Evolutionary conservation across 805 yeast species (phyloP).

Genomic region (Hanseniaspora mollemarum): DNA sequence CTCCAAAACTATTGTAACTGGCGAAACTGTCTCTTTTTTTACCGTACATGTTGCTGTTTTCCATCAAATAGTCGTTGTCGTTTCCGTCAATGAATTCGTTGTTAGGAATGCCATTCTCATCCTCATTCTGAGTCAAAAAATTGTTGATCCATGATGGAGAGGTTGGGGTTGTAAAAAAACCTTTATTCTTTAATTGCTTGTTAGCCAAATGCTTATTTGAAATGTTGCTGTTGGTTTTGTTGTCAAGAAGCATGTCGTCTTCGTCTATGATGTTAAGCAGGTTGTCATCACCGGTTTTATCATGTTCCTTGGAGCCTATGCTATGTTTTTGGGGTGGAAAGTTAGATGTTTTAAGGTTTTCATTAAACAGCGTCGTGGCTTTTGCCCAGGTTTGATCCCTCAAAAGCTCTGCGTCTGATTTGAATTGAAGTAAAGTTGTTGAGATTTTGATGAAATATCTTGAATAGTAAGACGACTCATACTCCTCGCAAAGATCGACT

Average conservation of each 20-base stretch:
- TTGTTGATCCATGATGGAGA: constrained; percentile 18
- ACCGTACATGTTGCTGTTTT: background rate
- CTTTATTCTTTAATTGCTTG: constrained; percentile 9
- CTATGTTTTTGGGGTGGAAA: background rate
- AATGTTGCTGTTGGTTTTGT: background rate
- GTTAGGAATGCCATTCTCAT: background rate
- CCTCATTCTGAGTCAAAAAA: constrained; percentile 1
- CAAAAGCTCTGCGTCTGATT: constrained; percentile 13
- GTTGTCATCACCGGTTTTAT: background rate
- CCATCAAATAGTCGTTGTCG: background rate
- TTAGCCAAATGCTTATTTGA: background rate
- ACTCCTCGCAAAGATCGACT: background rate
- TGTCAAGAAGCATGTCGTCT: background rate
- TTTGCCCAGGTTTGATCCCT: constrained; percentile 6
- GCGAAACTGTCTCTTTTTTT: constrained; percentile 8
- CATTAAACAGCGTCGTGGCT: background rate
- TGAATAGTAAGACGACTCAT: constrained; percentile 12
- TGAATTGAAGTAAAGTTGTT: constrained; percentile 6
- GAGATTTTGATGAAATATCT: constrained; percentile 14
- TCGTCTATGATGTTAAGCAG: constrained; percentile 2
- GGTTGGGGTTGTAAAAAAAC: constrained; percentile 16
- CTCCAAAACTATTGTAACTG: constrained; percentile 7
- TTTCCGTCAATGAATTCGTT: background rate
- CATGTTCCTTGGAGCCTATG: background rate
- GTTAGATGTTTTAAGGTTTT: constrained; percentile 3